Base-by-base conservation (phyloP, 129 eudicot species). In the Ambrosia trifida region DNA sequence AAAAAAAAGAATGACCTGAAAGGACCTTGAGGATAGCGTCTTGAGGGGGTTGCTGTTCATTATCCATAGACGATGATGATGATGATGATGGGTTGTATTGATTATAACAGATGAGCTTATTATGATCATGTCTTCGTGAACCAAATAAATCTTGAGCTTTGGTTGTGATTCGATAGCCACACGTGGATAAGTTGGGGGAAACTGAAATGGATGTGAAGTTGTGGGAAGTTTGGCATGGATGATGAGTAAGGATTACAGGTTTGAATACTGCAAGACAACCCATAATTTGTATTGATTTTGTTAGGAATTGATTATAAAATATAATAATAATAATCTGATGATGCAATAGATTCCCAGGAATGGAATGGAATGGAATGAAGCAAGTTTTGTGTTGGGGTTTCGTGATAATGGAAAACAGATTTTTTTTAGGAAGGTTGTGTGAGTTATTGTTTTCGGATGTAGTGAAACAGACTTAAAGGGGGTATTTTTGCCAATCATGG, bases 21-120 rank as follows among this genome's bases (percentile, higher is more conserved):
- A 94, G 85, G 70, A 88, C 99, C 83, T 90, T 87, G 64, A 94
- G 89, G 76, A 94, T 85, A 73, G 93, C 96, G 53, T 94, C 99
- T 72, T 94, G 98, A 68, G 96, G 96, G 5, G 95, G 88, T 46
- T 85, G 88, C 6, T 65, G 76, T 50, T 68, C 85, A 68, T 80
- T 73, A 11, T 45, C 77, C 41, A 50, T 64, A 38, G 80, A 74
- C 18, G 74, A 74, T 30, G 74, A 67, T 11, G 88, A 71, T 11
- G 88, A 71, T 9, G 80, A 70, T 50, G 83, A 72, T 28, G 82
- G 58, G 73, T 69, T 70, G n/a, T 70, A 70, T 35, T 69, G 49
- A 52, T 66, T 67, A 56, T 84, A 75, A 78, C 86, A 85, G 70
- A 70, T 80, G 38, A 82, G 75, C n/a, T 68, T 62, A 56, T 35